phyloP scores from a whole-genome alignment of 208 protist genomes.

The Trypanosoma cruzi region DNA sequence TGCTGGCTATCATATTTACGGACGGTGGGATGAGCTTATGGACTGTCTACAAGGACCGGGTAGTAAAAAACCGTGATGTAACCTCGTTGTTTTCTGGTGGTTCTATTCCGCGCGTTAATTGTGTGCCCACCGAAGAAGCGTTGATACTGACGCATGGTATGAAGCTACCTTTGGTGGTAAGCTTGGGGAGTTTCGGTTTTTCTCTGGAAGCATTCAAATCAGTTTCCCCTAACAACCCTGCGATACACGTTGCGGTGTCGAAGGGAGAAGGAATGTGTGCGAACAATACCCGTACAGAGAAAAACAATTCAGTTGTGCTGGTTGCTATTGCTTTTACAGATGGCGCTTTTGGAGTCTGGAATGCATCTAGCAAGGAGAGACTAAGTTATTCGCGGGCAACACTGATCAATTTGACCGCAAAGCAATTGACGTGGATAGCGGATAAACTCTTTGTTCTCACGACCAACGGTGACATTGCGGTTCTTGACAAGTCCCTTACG shows the following conservation, averaged over 20 bases:
- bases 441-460: slow-evolving; percentile 59
- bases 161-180: slow-evolving; percentile 27
- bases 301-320: neutral
- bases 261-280: neutral
- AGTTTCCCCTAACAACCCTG: slow-evolving; percentile 7
- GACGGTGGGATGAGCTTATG: slow-evolving; percentile 76
- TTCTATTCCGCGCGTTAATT: slow-evolving; percentile 36
- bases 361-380: slow-evolving; percentile 47
- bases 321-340: slow-evolving; percentile 32
- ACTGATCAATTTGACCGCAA: slow-evolving; percentile 36
- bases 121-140: slow-evolving; percentile 31
- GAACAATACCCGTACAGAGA: neutral
- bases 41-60: slow-evolving; percentile 79
- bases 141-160: slow-evolving; percentile 53
- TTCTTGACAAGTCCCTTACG: slow-evolving; percentile 54
- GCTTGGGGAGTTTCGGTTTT: slow-evolving; percentile 6
- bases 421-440: slow-evolving; percentile 34
- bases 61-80: slow-evolving; percentile 66
- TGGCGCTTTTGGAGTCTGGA: slow-evolving; percentile 62
- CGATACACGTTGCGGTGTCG: slow-evolving; percentile 20
- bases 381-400: slow-evolving; percentile 36
- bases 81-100: slow-evolving; percentile 43
- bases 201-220: slow-evolving; percentile 11
- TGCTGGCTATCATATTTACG: slow-evolving; percentile 73
- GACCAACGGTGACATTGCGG: slow-evolving; percentile 48